Percentiles rank a stretch among this genome's conserved stretches.
These are phyloP conservation scores for Lasiosphaeria ovina DNA, from an alignment of 495 filamentous ascomycete genomes.

Conservation along the genomic window DNA sequence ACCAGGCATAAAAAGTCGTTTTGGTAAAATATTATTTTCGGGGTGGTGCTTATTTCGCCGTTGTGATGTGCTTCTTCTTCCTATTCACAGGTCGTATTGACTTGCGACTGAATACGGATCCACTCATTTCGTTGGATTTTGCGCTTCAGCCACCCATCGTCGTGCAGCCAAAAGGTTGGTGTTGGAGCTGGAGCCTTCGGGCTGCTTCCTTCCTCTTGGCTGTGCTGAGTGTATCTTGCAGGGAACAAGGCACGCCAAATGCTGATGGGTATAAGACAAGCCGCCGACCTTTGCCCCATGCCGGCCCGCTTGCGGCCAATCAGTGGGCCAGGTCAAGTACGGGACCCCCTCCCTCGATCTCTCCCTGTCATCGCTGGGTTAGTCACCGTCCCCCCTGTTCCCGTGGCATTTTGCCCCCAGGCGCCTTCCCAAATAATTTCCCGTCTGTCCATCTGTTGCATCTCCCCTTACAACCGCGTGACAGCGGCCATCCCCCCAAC, in stretches of 20 bases:
- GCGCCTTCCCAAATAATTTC: conserved; percentile 30
- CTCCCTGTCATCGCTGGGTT: conserved; percentile 22
- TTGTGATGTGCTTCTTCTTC: too few relatives aligned
- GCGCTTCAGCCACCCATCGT: too few relatives aligned
- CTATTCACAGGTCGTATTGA: too few relatives aligned
- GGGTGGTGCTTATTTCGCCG: too few relatives aligned
- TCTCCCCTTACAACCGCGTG: conserved; percentile 36
- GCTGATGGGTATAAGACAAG: conserved; percentile 17
- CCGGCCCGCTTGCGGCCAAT: conserved; percentile 22
- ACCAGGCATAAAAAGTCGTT: too few relatives aligned
- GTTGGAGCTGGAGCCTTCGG: conserved; percentile 6
- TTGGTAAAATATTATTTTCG: too few relatives aligned
- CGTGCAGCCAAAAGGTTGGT: not conserved
- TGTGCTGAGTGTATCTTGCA: conserved; percentile 11
- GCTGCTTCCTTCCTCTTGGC: conserved; percentile 14
- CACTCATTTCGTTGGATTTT: too few relatives aligned
- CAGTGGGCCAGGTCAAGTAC: not conserved
- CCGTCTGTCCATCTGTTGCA: conserved; percentile 14
- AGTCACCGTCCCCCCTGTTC: conserved; percentile 25
- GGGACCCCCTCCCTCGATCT: conserved; percentile 17
- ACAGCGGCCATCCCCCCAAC: conserved; percentile 30
- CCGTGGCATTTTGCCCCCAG: conserved; percentile 35
- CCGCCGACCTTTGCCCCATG: conserved; percentile 13
- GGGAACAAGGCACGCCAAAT: not conserved
- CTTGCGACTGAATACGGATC: too few relatives aligned